Evolutionary conservation across 139 green algal genomes (phyloP), one percentile per base, ranked within the genome.

Genomic region (Chlorella vulgaris): DNA sequence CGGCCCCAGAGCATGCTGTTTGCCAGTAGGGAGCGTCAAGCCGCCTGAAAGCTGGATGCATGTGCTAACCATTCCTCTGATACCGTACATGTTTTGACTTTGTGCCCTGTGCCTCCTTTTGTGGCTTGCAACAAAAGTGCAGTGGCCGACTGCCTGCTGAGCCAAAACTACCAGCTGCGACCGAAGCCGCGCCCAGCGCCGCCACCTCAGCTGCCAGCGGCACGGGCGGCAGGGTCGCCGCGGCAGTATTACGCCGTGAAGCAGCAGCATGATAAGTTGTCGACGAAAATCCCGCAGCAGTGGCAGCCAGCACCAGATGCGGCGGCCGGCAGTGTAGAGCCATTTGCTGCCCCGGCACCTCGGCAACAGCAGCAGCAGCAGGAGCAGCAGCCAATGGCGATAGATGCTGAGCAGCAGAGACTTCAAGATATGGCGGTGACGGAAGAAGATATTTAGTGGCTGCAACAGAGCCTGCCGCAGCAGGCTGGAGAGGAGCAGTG

Each of bases 141-240:
- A 79, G 73, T 68, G 6, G 73, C 73, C 53, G 73, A 79, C 58
- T 89, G 87, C 80, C 80, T 91, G 53, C 58, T 90, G 36, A 79
- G 66, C 28, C 69, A 75, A 0, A 91, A 89, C 62, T 87, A 80
- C 38, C 87, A 91, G 76, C 38, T 90, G 19, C 61, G 69, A 47
- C 75, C 29, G 28, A 29, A 69, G 33, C 33, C 50, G 51, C 78
- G 58, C 2, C 19, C 40, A 0, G 40, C 26, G 33, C 36, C 40
- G 15, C 38, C 74, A 1, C 28, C 10, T 7, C 36, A 21, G 26
- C 43, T 36, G 26, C 55, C 19, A 36, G 28, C 55, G n/a, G n/a
- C n/a, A n/a, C 24, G 18, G 35, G 18, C 51, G 40, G 58, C 74
- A 43, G 58, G 31, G 8, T 39, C 39, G 39, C 39, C 58, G 36